These are phyloP conservation scores for Discostella stelligeroides DNA, from an alignment of 108 stramenopile species.

Conservation along the genomic window DNA sequence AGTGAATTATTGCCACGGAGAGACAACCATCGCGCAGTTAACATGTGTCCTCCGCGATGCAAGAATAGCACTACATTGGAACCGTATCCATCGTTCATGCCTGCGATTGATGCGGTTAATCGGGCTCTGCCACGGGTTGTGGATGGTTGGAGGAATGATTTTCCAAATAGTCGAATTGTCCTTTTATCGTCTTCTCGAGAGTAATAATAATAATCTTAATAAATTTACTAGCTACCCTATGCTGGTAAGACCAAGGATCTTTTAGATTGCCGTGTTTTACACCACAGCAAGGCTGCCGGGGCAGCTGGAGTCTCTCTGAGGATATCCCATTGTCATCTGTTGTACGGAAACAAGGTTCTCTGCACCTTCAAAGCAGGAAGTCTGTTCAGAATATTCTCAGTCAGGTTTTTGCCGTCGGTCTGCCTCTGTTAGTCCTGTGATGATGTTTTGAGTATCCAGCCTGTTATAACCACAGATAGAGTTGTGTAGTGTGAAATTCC, in stretches of 20 bases:
- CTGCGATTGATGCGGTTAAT: conserved; percentile 50
- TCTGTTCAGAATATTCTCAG: no score
- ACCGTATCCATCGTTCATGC: conserved; percentile 45
- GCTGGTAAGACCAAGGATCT: conserved; percentile 1
- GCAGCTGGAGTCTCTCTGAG: background rate
- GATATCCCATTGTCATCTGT: no score
- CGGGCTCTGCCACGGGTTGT: conserved; percentile 26
- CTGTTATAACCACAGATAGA: background rate
- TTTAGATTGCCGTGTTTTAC: conserved; percentile 13
- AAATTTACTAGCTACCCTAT: background rate
- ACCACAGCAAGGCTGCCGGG: conserved; percentile 4
- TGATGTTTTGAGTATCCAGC: no score
- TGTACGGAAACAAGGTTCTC: background rate
- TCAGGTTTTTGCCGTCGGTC: no score
- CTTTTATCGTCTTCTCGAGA: conserved; percentile 26
- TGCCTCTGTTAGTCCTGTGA: no score
- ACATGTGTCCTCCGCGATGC: conserved; percentile 56
- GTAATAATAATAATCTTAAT: background rate
- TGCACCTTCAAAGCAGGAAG: background rate
- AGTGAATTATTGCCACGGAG: conserved; percentile 37
- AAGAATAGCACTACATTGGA: conserved; percentile 23
- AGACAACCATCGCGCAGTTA: conserved; percentile 36
- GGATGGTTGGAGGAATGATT: conserved; percentile 42
- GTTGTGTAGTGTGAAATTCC: conserved; percentile 11
- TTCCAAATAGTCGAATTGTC: conserved; percentile 27